phyloP scores from a whole-genome alignment of 306 rosid species.

The Gastrolobium bilobum region DNA sequence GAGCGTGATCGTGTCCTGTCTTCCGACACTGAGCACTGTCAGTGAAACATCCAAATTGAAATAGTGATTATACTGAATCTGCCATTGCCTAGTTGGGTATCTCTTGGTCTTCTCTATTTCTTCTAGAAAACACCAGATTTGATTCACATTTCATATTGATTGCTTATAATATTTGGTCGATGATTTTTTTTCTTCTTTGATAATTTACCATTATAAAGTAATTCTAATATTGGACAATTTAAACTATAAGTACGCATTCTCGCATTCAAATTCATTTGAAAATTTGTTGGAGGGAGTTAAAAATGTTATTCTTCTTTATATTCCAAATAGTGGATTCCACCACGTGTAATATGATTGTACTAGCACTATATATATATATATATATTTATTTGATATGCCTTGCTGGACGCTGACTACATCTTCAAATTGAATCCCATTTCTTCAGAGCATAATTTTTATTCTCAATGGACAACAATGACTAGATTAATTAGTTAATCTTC shows the following conservation, averaged over 20 bases:
- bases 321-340: neutral
- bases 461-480: neutral
- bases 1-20: slow-evolving; percentile 12
- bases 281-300: no score
- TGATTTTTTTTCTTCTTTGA: neutral
- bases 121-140: slow-evolving; percentile 23
- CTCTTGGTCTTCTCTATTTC: slow-evolving; percentile 4
- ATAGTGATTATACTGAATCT: slow-evolving; percentile 22
- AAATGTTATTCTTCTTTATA: no score
- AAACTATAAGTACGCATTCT: neutral
- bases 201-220: neutral
- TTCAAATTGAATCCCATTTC: neutral
- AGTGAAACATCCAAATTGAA: slow-evolving; percentile 33
- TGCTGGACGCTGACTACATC: neutral
- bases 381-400: neutral
- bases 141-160: slow-evolving; percentile 10
- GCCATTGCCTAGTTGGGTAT: slow-evolving; percentile 19
- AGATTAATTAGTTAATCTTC: neutral
- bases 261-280: neutral
- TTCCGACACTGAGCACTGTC: slow-evolving; percentile 6
- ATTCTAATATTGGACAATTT: neutral
- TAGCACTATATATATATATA: neutral
- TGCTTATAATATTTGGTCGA: neutral
- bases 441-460: no score
- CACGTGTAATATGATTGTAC: neutral